These are phyloP conservation scores for Trichoderma orchidacearum DNA, from an alignment of 495 filamentous ascomycete genomes.

Conservation along the genomic window DNA sequence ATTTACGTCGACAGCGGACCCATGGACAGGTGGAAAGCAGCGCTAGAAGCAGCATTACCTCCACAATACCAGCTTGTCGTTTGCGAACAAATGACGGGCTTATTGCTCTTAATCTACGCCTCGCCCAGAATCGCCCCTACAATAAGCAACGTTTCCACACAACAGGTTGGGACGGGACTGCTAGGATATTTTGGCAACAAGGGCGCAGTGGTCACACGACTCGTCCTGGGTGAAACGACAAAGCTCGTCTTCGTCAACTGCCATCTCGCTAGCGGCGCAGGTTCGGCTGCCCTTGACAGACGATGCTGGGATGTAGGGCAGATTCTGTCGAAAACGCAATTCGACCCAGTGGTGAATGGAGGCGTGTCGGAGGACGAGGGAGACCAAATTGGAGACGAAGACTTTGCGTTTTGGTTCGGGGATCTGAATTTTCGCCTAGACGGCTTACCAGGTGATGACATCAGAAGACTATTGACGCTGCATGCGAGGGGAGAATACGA, in stretches of 20 bases:
- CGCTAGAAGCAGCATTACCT: constrained; percentile 58
- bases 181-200: constrained; percentile 96
- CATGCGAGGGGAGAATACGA: constrained; percentile 73
- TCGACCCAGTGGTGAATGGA: constrained; percentile 51
- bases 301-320: constrained; percentile 84
- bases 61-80: constrained; percentile 61
- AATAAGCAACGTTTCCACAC: constrained; percentile 63
- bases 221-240: constrained; percentile 84
- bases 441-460: constrained; percentile 77
- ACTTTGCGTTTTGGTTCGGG: constrained; percentile 92
- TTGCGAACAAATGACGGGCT: constrained; percentile 71
- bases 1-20: constrained; percentile 61
- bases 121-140: constrained; percentile 57
- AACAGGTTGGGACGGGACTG: constrained; percentile 71
- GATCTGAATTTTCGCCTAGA: constrained; percentile 94
- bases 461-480: constrained; percentile 68
- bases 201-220: constrained; percentile 67
- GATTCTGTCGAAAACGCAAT: constrained; percentile 57
- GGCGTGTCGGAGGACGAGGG: constrained; percentile 36
- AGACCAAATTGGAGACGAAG: constrained; percentile 75
- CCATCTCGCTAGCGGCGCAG: constrained; percentile 77
- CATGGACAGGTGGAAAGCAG: constrained; percentile 65
- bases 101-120: constrained; percentile 76
- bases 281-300: constrained; percentile 61
- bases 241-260: constrained; percentile 78